Evolutionary conservation across 192 early-diverging fungal genomes (phyloP).

Genomic region (Podila verticillata): DNA sequence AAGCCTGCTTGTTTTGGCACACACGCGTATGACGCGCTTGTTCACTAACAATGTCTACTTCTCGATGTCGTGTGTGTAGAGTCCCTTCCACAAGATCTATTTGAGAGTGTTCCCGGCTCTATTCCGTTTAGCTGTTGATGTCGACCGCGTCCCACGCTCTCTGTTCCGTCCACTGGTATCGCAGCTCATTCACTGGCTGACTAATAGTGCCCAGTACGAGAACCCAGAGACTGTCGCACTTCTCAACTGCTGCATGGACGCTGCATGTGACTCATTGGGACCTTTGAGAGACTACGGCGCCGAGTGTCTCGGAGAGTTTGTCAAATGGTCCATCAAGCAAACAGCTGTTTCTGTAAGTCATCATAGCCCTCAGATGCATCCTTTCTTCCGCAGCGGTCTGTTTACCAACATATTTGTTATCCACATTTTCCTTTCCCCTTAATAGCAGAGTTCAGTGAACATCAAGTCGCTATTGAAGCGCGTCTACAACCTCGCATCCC

Average conservation of each 20-base stretch:
- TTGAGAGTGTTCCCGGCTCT: slow-evolving; percentile 73
- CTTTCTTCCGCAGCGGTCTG: background rate
- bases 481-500: slow-evolving; percentile 68
- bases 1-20: no score
- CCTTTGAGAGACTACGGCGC: slow-evolving; percentile 77
- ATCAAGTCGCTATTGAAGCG: slow-evolving; percentile 77
- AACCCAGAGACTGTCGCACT: slow-evolving; percentile 81
- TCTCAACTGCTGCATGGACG: slow-evolving; percentile 75
- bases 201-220: slow-evolving; percentile 77
- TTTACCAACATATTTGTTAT: background rate
- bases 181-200: slow-evolving; percentile 86
- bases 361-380: background rate
- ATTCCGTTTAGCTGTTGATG: slow-evolving; percentile 75
- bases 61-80: slow-evolving; percentile 39
- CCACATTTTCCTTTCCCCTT: background rate
- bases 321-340: slow-evolving; percentile 82
- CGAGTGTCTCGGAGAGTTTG: slow-evolving; percentile 78
- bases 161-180: slow-evolving; percentile 70
- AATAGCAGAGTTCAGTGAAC: slow-evolving; percentile 68
- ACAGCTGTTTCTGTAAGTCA: slow-evolving; percentile 51
- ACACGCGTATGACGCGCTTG: background rate
- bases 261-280: slow-evolving; percentile 59
- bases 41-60: background rate
- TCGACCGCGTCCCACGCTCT: slow-evolving; percentile 75
- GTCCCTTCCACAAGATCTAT: slow-evolving; percentile 72